These are phyloP conservation scores for Leavenworthia alabamica DNA, from an alignment of 345 rosid genomes.

Conservation along the genomic window DNA sequence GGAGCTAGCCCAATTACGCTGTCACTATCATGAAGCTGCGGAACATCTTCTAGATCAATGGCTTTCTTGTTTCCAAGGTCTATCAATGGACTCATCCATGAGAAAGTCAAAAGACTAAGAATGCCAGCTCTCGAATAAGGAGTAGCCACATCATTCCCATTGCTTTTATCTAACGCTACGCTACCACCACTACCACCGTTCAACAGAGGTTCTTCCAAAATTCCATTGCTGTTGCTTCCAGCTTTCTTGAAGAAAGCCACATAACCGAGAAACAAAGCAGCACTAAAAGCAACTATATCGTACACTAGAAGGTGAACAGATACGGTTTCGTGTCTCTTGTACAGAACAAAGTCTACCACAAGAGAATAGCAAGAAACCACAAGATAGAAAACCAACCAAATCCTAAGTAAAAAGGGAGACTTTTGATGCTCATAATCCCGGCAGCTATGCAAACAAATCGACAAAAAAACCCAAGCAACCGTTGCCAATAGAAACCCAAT, in stretches of 20 bases:
- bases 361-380: slow-evolving; percentile 54
- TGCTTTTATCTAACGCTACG: slow-evolving; percentile 22
- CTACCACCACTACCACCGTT: slow-evolving; percentile 18
- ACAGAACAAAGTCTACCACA: slow-evolving; percentile 44
- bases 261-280: slow-evolving; percentile 42
- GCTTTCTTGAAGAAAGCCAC: slow-evolving; percentile 38
- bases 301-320: slow-evolving; percentile 31
- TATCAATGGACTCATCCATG: slow-evolving; percentile 60
- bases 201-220: slow-evolving; percentile 45
- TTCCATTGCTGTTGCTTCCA: slow-evolving; percentile 24
- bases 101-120: slow-evolving; percentile 46
- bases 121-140: slow-evolving; percentile 44
- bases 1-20: slow-evolving; percentile 40
- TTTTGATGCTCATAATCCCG: slow-evolving; percentile 25
- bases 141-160: slow-evolving; percentile 37
- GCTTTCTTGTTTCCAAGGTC: slow-evolving; percentile 50
- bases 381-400: slow-evolving; percentile 65
- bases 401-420: slow-evolving; percentile 50
- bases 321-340: slow-evolving; percentile 26
- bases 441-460: slow-evolving; percentile 38
- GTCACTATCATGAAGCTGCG: slow-evolving; percentile 48
- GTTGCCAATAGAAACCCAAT: slow-evolving; percentile 45
- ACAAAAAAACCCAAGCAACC: slow-evolving; percentile 55
- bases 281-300: slow-evolving; percentile 34
- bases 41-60: slow-evolving; percentile 59